Evolutionary conservation across 2,329 filamentous ascomycete species (phyloP), one percentile per base, ranked within the genome.

Genomic region (Seiridium cupressi): DNA sequence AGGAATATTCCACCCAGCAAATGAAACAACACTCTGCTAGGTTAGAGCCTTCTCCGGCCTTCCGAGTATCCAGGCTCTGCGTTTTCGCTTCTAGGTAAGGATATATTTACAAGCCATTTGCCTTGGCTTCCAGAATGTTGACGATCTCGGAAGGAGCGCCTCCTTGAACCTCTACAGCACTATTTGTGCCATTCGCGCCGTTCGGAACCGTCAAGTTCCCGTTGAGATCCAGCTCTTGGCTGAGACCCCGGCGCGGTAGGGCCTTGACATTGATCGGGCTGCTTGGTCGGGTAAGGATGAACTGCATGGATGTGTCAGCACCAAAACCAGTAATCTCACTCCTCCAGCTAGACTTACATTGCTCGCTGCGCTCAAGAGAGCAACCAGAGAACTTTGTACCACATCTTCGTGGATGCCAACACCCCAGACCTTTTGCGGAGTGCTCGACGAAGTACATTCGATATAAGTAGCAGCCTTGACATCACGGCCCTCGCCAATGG

Each of bases 391-490:
- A 68, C 91, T 93, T 75, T 96, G 91, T 26, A 96, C 92, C 62
- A 96, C 92, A 79, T 97, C 94, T 73, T 94, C 89, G 73, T 97
- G 92, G 67, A 97, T 91, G 40, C 92, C 93, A 5, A 97, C 90
- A 67, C 93, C 93, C 92, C 93, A 97, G 2, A 96, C 89, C 69
- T 86, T 89, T 69, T 91, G 82, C 58, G 84, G 84, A 63, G 82
- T 89, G 51, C 84, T 86, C 3, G 84, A 77, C 26, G 88, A 83
- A 35, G 84, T 93, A 76, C 93, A 97, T 75, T 97, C 91, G 64
- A 98, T 96, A 73, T 96, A 98, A 2, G 93, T 92, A 2, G 93
- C 94, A n/a, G 94, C 94, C 80, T 96, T 96, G 66, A 94, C 92
- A 62, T 92, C 86, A 60, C 87, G 85, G 62, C 91, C 92, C 56